These are phyloP conservation scores for Neofusicoccum laricinum DNA, from an alignment of 2,329 filamentous ascomycete species.

Conservation along the genomic window DNA sequence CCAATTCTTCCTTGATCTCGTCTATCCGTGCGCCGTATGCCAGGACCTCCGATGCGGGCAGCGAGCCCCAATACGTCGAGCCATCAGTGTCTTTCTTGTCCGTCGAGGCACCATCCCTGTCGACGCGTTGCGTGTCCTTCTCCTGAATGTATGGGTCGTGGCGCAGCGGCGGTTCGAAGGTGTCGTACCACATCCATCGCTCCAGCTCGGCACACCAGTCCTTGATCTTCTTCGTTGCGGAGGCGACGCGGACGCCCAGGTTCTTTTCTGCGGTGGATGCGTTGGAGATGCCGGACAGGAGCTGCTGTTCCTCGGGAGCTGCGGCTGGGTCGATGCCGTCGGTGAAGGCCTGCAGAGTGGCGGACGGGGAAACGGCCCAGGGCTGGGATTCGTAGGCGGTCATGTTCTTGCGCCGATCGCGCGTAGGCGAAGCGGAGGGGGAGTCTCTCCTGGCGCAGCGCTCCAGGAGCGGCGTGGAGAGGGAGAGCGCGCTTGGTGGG, in stretches of 20 bases:
- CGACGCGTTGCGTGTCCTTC: slow-evolving; percentile 11
- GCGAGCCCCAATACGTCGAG: slow-evolving; percentile 63
- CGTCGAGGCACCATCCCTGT: background rate
- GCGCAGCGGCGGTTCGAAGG: slow-evolving; percentile 39
- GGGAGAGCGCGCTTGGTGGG: slow-evolving; percentile 27
- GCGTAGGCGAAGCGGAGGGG: slow-evolving; percentile 15
- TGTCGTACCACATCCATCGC: slow-evolving; percentile 58
- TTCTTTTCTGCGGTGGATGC: slow-evolving; percentile 66
- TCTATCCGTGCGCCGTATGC: slow-evolving; percentile 71
- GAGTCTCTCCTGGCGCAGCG: slow-evolving; percentile 10
- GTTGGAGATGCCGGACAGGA: slow-evolving; percentile 56
- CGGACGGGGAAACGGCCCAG: slow-evolving; percentile 33
- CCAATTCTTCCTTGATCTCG: slow-evolving; percentile 67
- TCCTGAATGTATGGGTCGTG: slow-evolving; percentile 21
- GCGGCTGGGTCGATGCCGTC: slow-evolving; percentile 44
- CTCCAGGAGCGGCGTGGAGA: slow-evolving; percentile 15
- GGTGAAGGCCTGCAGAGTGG: slow-evolving; percentile 42
- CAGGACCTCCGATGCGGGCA: slow-evolving; percentile 62
- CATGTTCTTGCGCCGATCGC: slow-evolving; percentile 15
- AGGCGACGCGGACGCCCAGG: slow-evolving; percentile 67
- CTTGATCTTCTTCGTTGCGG: slow-evolving; percentile 68
- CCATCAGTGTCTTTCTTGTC: slow-evolving; percentile 17
- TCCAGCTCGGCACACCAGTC: slow-evolving; percentile 73
- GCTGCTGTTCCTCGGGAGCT: slow-evolving; percentile 39
- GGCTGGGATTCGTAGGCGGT: slow-evolving; percentile 18